A percentile compares a stretch with the other conserved stretches of the same genome.
Evolutionary conservation across 495 filamentous ascomycete genomes (phyloP).

Genomic region (Lasiosphaeria hispida): DNA sequence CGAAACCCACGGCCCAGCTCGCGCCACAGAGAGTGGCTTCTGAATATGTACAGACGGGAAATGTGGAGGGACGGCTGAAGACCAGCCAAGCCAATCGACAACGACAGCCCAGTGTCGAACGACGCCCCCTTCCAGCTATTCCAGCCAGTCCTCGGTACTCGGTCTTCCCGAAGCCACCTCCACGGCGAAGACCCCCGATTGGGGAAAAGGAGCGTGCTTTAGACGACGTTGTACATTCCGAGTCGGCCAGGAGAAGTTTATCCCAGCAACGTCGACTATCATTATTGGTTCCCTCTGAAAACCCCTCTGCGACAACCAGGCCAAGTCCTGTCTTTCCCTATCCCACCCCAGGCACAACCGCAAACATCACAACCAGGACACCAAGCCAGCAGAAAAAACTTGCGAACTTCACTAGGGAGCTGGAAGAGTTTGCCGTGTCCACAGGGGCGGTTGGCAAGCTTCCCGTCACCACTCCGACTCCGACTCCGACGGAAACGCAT

Average conservation of each 20-base stretch:
- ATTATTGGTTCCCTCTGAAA: slow-evolving; percentile 26
- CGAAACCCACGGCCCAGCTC: not conserved
- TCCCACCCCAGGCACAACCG: not conserved
- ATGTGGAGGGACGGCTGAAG: not conserved
- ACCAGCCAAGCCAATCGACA: not conserved
- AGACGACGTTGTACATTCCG: slow-evolving; percentile 33
- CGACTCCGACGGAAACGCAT: slow-evolving; percentile 28
- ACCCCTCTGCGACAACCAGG: not conserved
- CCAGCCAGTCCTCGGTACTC: slow-evolving; percentile 16
- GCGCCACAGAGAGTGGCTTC: not conserved
- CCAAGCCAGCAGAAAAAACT: slow-evolving; percentile 37
- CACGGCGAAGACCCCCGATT: not conserved
- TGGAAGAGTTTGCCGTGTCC: slow-evolving; percentile 39
- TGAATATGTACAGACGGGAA: not conserved
- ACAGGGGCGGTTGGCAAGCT: slow-evolving; percentile 23
- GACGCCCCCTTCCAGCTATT: slow-evolving; percentile 8
- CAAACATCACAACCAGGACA: slow-evolving; percentile 29
- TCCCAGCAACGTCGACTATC: slow-evolving; percentile 38
- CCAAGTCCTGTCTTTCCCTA: not conserved
- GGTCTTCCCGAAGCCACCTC: slow-evolving; percentile 16
- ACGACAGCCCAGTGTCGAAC: slow-evolving; percentile 5
- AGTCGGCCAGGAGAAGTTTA: slow-evolving; percentile 36
- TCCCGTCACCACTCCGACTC: slow-evolving; percentile 32
- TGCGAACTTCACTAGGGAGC: slow-evolving; percentile 40
- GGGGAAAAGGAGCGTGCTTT: slow-evolving; percentile 27